Evolutionary conservation across 108 stramenopile species (phyloP), one percentile per base, ranked within the genome.

Genomic region (Pseudonitzschia delicatissima): DNA sequence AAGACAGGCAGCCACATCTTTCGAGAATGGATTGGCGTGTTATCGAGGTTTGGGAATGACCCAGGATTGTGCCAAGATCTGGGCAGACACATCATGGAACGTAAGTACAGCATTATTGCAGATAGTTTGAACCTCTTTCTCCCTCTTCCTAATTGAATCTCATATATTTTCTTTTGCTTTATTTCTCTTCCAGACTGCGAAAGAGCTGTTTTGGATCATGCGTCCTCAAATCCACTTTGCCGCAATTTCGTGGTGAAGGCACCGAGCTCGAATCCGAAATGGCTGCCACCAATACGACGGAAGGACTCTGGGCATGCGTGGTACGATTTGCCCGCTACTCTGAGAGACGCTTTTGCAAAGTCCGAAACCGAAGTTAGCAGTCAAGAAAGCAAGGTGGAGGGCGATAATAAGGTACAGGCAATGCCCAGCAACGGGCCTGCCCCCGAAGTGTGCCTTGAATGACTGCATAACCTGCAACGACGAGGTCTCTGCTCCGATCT

Each of bases 381-480:
- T 21, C 47, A 48, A n/a, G n/a, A n/a, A n/a, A n/a, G n/a, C n/a
- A n/a, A n/a, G n/a, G n/a, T n/a, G n/a, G n/a, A n/a, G n/a, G n/a
- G n/a, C n/a, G n/a, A n/a, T n/a, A n/a, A n/a, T n/a, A n/a, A n/a
- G n/a, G n/a, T n/a, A n/a, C n/a, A n/a, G n/a, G 47, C 53, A 11
- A 55, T 55, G 28, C 31, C 63, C 72, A n/a, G 67, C 63, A 65
- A 86, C 75, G 52, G 80, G 76, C 9, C 79, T 71, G 28, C 34
- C 75, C 37, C 79, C 79, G 23, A 55, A 25, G 7, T 86, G 85
- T 65, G 45, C 39, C 5, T 21, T 86, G 31, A 76, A 69, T 66
- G 65, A 57, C 21, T 86, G 85, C 48, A 23, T 86, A 28, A 23
- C 62, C 27, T 86, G 85, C 57, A 81, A 86, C 58, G 79, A 80